Evolutionary conservation across 371 early-diverging fungal species (phyloP).

Genomic region (Mucor plumbeus): DNA sequence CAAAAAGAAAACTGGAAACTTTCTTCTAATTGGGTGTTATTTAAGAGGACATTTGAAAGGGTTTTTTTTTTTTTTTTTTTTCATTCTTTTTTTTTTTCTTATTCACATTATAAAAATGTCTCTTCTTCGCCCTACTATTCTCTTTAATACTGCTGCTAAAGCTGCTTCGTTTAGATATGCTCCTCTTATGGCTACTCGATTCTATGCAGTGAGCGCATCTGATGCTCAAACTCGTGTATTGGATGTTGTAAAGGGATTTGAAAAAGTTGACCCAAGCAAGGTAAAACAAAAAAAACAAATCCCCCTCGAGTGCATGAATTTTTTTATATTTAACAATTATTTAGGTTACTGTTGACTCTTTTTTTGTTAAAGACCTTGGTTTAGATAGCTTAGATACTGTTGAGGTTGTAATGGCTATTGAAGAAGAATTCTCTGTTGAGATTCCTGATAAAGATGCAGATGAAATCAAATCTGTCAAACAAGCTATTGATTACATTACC

Average conservation of each 20-base stretch:
- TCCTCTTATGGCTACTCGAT: conserved; percentile 45
- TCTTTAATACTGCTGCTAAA: conserved; percentile 58
- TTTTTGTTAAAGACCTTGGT: conserved; percentile 93
- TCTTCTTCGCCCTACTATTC: conserved; percentile 54
- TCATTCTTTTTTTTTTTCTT: not conserved
- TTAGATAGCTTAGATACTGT: conserved; percentile 96
- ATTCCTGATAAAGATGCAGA: conserved; percentile 98
- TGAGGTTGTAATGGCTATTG: conserved; percentile 98
- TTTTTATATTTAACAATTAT: not conserved
- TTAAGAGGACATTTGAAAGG: not conserved
- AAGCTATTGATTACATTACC: conserved; percentile 89
- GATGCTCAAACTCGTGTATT: conserved; percentile 85
- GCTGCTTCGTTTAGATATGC: conserved; percentile 37
- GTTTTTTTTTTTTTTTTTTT: too few species aligned
- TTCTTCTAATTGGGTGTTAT: not conserved
- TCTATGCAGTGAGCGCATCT: conserved; percentile 66
- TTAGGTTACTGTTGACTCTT: conserved; percentile 84
- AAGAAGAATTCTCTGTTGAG: conserved; percentile 98
- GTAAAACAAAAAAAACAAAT: conserved; percentile 49
- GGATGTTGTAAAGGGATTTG: conserved; percentile 89
- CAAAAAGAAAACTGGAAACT: conserved; percentile 1
- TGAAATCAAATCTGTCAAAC: conserved; percentile 84
- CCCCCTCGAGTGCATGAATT: not conserved
- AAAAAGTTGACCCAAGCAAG: conserved; percentile 91
- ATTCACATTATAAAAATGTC: not conserved